phyloP scores from a whole-genome alignment of 495 filamentous ascomycete genomes.

The Xylaria scruposa region DNA sequence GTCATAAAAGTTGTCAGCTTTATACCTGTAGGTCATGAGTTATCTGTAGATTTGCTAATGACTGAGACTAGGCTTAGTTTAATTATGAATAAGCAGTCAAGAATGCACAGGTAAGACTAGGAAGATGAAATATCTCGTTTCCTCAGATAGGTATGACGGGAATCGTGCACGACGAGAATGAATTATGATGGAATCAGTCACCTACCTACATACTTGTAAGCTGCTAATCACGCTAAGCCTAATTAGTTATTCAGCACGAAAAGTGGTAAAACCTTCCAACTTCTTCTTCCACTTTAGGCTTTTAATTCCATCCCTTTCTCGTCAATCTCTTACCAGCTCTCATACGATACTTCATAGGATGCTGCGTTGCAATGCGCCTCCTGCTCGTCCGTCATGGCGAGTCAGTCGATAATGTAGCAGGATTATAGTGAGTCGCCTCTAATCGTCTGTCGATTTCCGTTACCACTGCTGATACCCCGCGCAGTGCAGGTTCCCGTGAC shows the following conservation, averaged over 20 bases:
- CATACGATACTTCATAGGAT: constrained; percentile 37
- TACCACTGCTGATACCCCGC: constrained; percentile 34
- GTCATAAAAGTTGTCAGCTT: too few species aligned
- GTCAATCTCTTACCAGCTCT: not conserved
- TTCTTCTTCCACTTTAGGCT: constrained; percentile 1
- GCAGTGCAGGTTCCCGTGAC: constrained; percentile 79
- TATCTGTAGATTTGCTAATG: not conserved
- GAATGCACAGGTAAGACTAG: too few species aligned
- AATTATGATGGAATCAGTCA: not conserved
- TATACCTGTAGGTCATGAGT: too few species aligned
- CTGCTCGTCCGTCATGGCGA: constrained; percentile 87
- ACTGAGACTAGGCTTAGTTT: not conserved
- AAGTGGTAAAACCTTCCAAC: not conserved
- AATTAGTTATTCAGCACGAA: not conserved
- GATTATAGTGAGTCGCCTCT: constrained; percentile 64
- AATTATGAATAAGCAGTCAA: too few species aligned
- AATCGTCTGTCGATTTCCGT: not conserved
- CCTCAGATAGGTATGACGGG: not conserved
- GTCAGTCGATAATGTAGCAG: constrained; percentile 84
- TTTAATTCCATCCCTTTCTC: not conserved
- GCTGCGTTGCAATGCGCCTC: constrained; percentile 61
- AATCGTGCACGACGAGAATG: not conserved
- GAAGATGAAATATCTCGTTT: too few species aligned
- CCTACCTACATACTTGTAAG: not conserved
- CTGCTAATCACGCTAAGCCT: not conserved